These are phyloP conservation scores for Vigna reflexopilosa DNA, from an alignment of 306 rosid species.

Conservation along the genomic window DNA sequence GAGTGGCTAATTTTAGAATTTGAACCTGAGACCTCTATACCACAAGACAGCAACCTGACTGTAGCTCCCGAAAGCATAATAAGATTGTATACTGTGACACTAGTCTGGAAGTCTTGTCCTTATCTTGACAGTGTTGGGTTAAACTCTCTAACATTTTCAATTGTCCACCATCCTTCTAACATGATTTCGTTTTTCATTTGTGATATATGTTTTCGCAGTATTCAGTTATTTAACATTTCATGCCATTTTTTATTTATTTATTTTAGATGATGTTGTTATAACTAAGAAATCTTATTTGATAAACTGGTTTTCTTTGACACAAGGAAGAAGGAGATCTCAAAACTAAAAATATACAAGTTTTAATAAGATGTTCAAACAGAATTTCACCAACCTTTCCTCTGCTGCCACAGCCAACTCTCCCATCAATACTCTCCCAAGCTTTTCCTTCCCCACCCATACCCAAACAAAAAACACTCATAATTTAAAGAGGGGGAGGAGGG, in stretches of 20 bases:
- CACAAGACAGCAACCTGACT: not conserved
- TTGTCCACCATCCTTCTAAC: constrained; percentile 1
- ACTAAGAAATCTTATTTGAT: constrained; percentile 5
- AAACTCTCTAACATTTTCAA: not conserved
- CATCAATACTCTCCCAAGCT: not conserved
- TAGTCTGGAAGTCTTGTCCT: constrained; percentile 33
- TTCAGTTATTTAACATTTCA: constrained; percentile 12
- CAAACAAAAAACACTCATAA: not conserved
- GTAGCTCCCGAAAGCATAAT: not conserved
- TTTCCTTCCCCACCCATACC: not conserved
- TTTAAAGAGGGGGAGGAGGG: not conserved
- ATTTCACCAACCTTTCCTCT: constrained; percentile 1
- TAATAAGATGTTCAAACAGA: not conserved
- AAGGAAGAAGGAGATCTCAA: not conserved
- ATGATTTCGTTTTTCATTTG: constrained; percentile 10
- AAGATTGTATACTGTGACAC: not conserved
- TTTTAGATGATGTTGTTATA: constrained; percentile 1
- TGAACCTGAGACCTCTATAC: not conserved
- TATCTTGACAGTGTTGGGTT: constrained; percentile 26
- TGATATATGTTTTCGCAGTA: constrained; percentile 29
- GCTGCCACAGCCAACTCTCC: not conserved
- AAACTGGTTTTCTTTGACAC: not conserved
- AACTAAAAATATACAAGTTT: not conserved
- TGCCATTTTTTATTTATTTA: constrained; percentile 7
- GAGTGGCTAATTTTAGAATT: not conserved